Evolutionary conservation across 2,329 filamentous ascomycete genomes (phyloP).

Genomic region (Talaromyces sp.): DNA sequence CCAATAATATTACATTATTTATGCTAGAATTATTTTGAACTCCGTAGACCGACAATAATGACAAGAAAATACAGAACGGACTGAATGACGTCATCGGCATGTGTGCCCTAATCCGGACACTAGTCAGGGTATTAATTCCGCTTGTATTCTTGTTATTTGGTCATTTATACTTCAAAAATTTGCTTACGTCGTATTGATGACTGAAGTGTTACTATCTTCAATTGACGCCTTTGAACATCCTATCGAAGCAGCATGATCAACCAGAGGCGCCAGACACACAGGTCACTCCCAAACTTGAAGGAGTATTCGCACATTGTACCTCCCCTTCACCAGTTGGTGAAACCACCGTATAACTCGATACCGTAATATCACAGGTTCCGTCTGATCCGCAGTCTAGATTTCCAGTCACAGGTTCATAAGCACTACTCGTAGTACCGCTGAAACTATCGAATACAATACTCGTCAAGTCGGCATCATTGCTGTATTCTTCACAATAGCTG

Average conservation of each 20-base stretch:
- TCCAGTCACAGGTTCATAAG: conserved; percentile 30
- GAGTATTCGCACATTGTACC: conserved; percentile 32
- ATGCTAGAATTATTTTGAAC: too few relatives aligned
- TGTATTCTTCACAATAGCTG: conserved; percentile 32
- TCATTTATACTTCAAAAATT: background rate
- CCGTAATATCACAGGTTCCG: conserved; percentile 35
- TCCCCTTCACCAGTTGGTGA: conserved; percentile 28
- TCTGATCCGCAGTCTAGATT: conserved; percentile 36
- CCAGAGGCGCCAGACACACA: conserved; percentile 34
- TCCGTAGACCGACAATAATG: too few relatives aligned
- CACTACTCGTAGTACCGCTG: conserved; percentile 34
- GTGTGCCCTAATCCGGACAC: background rate
- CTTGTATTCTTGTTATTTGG: background rate
- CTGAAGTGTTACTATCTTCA: too few relatives aligned
- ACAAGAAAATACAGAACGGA: too few relatives aligned
- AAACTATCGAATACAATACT: conserved; percentile 36
- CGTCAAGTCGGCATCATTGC: conserved; percentile 30
- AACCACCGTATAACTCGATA: conserved; percentile 31
- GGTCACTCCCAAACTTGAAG: conserved; percentile 25
- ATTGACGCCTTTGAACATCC: too few relatives aligned
- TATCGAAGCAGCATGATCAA: conserved; percentile 7
- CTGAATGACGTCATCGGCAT: background rate
- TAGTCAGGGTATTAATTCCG: too few relatives aligned
- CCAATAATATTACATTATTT: too few relatives aligned
- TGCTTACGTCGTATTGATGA: too few relatives aligned